Base-by-base conservation (phyloP, 2,329 filamentous ascomycete species). In the Didymella pomorum region DNA sequence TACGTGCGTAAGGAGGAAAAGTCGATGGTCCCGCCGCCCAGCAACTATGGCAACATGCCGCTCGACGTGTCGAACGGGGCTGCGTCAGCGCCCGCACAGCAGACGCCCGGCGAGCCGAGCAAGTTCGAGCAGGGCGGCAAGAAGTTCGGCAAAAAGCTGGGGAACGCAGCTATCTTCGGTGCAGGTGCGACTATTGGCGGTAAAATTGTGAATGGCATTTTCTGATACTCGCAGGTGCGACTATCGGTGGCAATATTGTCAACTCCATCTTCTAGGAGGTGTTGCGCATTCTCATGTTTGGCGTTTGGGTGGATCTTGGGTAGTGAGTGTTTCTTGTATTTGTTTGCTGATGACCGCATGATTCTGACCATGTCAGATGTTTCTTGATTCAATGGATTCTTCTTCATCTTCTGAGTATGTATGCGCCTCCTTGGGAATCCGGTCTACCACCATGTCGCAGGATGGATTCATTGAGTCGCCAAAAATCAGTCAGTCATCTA, bases 111-210 rank as follows among this genome's bases (percentile, higher is more conserved):
- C 31, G 80, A 81, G 42, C 82, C 80, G 9, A 83, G 82, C 73
- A 95, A 95, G 81, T 81, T 88, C 16, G 84, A 87, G 63, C 84
- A 92, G 78, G 86, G 88, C 55, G 93, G 92, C 55, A 97, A 97
- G 87, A 97, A 97, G 81, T 91, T 97, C 78, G 93, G 94, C 66
- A 96, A 96, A 86, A 98, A 97, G 83, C 77, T 94, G 72, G 94
- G 94, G 31, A 89, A 89, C 75, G 87, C 87, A 43, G 92, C 93
- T 26, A 92, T 97, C 67, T 96, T 96, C 71, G 94, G 94, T 76
- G 94, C 94, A 46, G 93, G 94, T 78, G 93, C 94, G 47, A 95
- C 92, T 1, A 89, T 97, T 64, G 93, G 93, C 73, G 87, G 89
- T 67, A 95, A 96, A 74, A 87, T 97, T 73, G 92, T 97, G 67